Evolutionary conservation across 345 rosid species (phyloP).

Genomic region (Gynandropsis gynandra): DNA sequence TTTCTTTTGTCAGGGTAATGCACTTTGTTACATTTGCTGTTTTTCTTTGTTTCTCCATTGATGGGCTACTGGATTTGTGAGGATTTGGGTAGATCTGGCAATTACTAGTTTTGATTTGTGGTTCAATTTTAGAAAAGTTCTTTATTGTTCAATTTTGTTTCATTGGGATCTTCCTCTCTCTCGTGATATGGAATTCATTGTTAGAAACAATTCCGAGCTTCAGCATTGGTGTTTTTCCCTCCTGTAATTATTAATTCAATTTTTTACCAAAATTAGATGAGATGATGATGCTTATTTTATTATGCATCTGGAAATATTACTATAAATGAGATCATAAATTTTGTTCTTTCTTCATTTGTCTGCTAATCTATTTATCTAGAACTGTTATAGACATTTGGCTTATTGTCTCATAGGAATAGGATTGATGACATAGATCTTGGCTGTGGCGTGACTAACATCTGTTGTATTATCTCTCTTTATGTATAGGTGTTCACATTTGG

Average conservation of each 20-base stretch:
- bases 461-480: constrained; percentile 1
- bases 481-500: constrained; percentile 17
- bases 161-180: too few species aligned
- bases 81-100: too few species aligned
- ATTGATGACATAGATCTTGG: constrained; percentile 3
- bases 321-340: not conserved
- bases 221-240: too few species aligned
- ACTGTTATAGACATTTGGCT: not conserved
- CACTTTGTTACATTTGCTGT: too few species aligned
- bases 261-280: not conserved
- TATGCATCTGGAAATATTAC: constrained; percentile 2
- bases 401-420: not conserved
- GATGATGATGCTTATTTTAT: not conserved
- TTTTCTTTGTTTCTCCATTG: too few species aligned
- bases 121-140: too few species aligned
- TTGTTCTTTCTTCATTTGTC: not conserved
- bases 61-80: too few species aligned
- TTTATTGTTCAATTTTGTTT: too few species aligned
- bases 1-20: not conserved
- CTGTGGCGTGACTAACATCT: constrained; percentile 3
- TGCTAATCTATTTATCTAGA: not conserved
- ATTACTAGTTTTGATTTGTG: too few species aligned
- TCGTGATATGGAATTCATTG: too few species aligned
- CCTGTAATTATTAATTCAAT: not conserved
- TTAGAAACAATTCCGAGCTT: not conserved